Conservation (phyloP, 1,284 basidiomycete species). For the Trichosporon ovoides region DNA sequence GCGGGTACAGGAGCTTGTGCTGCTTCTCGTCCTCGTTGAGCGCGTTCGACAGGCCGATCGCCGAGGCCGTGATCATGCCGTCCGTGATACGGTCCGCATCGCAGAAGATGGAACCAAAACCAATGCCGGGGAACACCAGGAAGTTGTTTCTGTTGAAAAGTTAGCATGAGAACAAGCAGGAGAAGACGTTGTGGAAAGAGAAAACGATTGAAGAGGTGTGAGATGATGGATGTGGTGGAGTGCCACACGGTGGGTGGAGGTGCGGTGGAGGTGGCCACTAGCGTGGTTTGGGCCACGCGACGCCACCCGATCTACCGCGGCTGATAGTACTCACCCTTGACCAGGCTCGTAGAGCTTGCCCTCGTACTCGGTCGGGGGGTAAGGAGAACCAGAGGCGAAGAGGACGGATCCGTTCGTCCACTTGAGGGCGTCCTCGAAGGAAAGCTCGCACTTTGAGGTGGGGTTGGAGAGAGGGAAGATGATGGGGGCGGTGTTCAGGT, state of each 20-base stretch:
- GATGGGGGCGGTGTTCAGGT: slow-evolving; percentile 70
- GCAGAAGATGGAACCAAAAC: slow-evolving; percentile 70
- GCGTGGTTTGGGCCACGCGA: background rate
- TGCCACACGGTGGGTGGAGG: background rate
- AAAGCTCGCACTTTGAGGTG: slow-evolving; percentile 65
- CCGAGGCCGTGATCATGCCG: slow-evolving; percentile 52
- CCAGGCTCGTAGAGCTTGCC: slow-evolving; percentile 68
- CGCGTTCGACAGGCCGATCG: slow-evolving; percentile 68
- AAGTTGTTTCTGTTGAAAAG: slow-evolving; percentile 46
- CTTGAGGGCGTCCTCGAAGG: slow-evolving; percentile 74
- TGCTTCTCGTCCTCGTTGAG: slow-evolving; percentile 67
- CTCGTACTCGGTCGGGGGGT: slow-evolving; percentile 59
- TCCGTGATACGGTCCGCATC: slow-evolving; percentile 40
- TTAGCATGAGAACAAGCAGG: slow-evolving; percentile 46
- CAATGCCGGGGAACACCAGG: slow-evolving; percentile 58
- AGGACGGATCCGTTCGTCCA: slow-evolving; percentile 60
- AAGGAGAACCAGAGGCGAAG: slow-evolving; percentile 88
- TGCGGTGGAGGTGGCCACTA: background rate
- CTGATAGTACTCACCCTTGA: slow-evolving; percentile 57
- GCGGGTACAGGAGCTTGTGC: slow-evolving; percentile 66
- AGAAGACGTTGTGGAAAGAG: background rate
- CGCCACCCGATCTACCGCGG: too few species aligned
- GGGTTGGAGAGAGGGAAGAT: slow-evolving; percentile 97
- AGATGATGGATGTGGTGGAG: background rate
- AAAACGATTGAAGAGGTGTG: background rate